phyloP scores from a whole-genome alignment of 2,329 filamentous ascomycete species.

The Fusarium aywerte region DNA sequence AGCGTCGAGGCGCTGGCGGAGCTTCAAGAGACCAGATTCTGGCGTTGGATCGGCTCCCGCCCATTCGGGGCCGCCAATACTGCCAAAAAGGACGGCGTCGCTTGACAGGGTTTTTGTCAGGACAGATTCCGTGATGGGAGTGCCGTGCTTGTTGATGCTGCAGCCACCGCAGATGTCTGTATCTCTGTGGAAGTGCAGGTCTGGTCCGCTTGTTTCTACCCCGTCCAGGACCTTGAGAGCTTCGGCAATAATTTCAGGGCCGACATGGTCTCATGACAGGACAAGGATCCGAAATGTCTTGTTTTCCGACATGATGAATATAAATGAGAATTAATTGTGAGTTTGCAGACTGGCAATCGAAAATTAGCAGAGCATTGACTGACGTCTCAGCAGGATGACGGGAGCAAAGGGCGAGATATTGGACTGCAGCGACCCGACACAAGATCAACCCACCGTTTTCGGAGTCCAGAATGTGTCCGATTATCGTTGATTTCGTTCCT shows the following conservation, averaged over 20 bases:
- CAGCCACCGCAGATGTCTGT: slow-evolving; percentile 50
- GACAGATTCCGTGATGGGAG: slow-evolving; percentile 56
- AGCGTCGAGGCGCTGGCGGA: slow-evolving; percentile 55
- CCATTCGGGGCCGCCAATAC: slow-evolving; percentile 61
- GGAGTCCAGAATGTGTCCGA: background rate
- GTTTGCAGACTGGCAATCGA: no score
- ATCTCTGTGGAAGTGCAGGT: slow-evolving; percentile 46
- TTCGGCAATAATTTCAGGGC: slow-evolving; percentile 59
- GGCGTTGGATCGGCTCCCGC: slow-evolving; percentile 54
- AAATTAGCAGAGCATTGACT: background rate
- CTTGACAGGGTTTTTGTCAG: slow-evolving; percentile 54
- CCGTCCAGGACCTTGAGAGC: slow-evolving; percentile 59
- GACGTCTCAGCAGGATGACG: no score
- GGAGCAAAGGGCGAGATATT: no score
- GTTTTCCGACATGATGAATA: background rate
- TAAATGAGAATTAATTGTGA: background rate
- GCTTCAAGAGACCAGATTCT: slow-evolving; percentile 56
- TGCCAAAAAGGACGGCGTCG: slow-evolving; percentile 60
- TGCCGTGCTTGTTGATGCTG: slow-evolving; percentile 58
- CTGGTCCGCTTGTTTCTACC: slow-evolving; percentile 49
- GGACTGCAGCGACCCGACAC: background rate
- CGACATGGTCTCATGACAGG: slow-evolving; percentile 59
- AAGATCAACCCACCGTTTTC: background rate
- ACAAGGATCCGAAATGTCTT: slow-evolving; percentile 53
- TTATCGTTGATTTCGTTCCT: background rate